These are phyloP conservation scores for Cladosporium sp. DNA, from an alignment of 2,329 filamentous ascomycete genomes.

Conservation along the genomic window DNA sequence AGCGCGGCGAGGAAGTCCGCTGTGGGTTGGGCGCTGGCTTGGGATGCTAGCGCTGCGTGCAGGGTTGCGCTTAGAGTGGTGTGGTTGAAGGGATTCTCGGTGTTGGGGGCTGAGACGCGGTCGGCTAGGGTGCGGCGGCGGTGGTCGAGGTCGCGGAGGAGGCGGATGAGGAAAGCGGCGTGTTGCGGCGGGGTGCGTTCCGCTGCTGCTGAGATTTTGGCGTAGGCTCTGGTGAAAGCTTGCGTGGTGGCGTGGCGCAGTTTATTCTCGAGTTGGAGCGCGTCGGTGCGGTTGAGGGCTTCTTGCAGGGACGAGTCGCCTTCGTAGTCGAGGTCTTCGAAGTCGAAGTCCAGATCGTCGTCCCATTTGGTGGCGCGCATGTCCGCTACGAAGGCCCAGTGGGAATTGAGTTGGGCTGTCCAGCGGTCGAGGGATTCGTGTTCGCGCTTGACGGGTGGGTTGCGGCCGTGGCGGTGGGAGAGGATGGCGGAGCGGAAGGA, in stretches of 20 bases:
- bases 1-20: constrained; percentile 58
- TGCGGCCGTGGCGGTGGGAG: constrained; percentile 67
- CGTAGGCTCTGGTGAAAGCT: constrained; percentile 18
- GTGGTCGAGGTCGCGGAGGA: constrained; percentile 69
- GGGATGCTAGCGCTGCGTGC: constrained; percentile 1
- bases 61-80: neutral
- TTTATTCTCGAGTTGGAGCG: constrained; percentile 48
- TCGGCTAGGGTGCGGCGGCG: constrained; percentile 49
- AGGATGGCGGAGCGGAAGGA: constrained; percentile 67
- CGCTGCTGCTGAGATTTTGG: constrained; percentile 12
- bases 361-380: constrained; percentile 70
- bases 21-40: neutral
- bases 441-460: constrained; percentile 60
- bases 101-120: constrained; percentile 14
- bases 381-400: constrained; percentile 58
- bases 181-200: constrained; percentile 3
- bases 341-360: constrained; percentile 61
- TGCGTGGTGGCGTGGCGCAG: constrained; percentile 18
- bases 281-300: constrained; percentile 68
- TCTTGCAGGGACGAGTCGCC: constrained; percentile 58
- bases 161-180: constrained; percentile 60
- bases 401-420: constrained; percentile 67
- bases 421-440: constrained; percentile 66
- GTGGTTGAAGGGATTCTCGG: neutral
- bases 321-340: constrained; percentile 69